Base-by-base conservation (phyloP, 768 basidiomycete species). In the Suillus fuscotomentosus region DNA sequence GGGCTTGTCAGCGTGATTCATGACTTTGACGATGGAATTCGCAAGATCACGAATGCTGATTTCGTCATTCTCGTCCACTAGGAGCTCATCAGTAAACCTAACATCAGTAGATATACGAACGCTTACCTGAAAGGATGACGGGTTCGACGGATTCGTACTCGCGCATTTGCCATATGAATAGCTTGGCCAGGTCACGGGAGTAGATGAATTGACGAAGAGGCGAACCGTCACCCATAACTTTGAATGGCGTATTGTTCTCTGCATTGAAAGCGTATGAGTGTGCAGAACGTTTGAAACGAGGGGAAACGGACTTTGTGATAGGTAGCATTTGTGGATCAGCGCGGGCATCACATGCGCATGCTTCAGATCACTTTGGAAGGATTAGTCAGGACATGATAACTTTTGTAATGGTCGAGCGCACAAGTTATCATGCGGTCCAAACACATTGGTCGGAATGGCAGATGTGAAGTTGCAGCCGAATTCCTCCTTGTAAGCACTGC, bases 201-300 rank as follows among this genome's bases (percentile, higher is more conserved):
- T 95, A 98, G 77, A 97, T 96, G 76, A 98, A 98, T 76, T 98
- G 96, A n/a, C 96, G 87, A 42, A 97, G 84, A 8, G 96, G 96
- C 69, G 90, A 94, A 41, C 96, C 96, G 0, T 93, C 91, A 13
- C 96, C 96, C 59, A 88, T 78, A n/a, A 97, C 92, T 60, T 88
- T 81, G 78, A 98, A 96, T 5, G 92, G 89, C 0, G 92, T 93
- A 65, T 82, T 83, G 34, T 74, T 77, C 92, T 93, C 80, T 94
- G 88, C 88, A 2, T 60, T 15, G 8, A 22, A 34, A 5, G 11
- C n/a, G 20, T 43, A 1, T 63, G 11, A 64, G 60, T 47, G 45
- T 41, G 60, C 17, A 14, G 60, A 53, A 31, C 31, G 36, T 36
- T 7, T 31, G 39, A 48, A 8, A 13, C 5, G 3, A 54, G 36